These are phyloP conservation scores for Penicillium verhagenii DNA, from an alignment of 495 filamentous ascomycete species.

Conservation along the genomic window DNA sequence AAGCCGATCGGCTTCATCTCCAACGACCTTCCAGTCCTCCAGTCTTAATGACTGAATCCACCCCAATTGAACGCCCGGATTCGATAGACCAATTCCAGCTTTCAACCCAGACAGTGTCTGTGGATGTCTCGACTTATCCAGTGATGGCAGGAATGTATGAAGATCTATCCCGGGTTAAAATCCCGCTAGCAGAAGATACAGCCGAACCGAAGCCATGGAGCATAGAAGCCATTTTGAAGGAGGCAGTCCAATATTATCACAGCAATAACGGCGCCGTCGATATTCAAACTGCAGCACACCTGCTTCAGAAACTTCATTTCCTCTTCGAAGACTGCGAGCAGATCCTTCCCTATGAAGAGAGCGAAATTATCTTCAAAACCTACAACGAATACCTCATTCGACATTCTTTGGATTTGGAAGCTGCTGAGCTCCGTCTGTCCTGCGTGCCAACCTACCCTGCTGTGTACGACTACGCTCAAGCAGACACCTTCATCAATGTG, in stretches of 20 bases:
- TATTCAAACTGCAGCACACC: conserved; percentile 47
- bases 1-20: conserved; percentile 31
- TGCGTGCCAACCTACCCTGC: conserved; percentile 60
- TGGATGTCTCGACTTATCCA: conserved; percentile 1
- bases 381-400: conserved; percentile 64
- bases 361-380: conserved; percentile 55
- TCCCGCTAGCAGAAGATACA: conserved; percentile 34
- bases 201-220: conserved; percentile 47
- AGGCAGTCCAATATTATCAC: conserved; percentile 46
- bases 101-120: not conserved
- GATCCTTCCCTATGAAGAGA: conserved; percentile 45
- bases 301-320: conserved; percentile 45
- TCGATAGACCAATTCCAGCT: conserved; percentile 8
- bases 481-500: conserved; percentile 44
- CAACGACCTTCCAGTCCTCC: conserved; percentile 44
- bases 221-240: conserved; percentile 43
- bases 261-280: conserved; percentile 40
- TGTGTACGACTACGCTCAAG: conserved; percentile 59
- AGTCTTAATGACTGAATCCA: conserved; percentile 38
- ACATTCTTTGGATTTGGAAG: conserved; percentile 65
- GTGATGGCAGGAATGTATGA: conserved; percentile 17
- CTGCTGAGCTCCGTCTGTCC: conserved; percentile 65
- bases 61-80: conserved; percentile 21
- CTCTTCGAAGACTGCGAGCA: conserved; percentile 40
- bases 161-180: conserved; percentile 25